A percentile compares a stretch with the other conserved stretches of the same genome.
phyloP scores from a whole-genome alignment of 768 basidiomycete species.

The Boletus bicolor region DNA sequence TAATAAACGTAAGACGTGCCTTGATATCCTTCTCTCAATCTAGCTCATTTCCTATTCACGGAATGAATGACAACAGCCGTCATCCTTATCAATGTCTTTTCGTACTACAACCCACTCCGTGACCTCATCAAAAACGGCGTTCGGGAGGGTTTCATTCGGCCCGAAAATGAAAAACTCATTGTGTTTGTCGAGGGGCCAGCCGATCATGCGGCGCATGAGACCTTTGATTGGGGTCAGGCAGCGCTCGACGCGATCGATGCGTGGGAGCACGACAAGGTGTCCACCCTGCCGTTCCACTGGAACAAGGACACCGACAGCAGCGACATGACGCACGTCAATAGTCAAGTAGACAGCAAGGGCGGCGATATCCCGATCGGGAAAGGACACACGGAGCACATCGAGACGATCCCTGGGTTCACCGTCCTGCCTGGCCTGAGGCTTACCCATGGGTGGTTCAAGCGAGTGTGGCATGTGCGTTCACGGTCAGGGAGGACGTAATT shows the following conservation, averaged over 20 bases:
- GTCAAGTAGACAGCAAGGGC: not conserved
- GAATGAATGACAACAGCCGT: slow-evolving; percentile 51
- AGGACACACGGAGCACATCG: slow-evolving; percentile 19
- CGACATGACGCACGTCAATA: slow-evolving; percentile 21
- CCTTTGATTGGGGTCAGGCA: slow-evolving; percentile 77
- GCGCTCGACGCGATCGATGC: slow-evolving; percentile 58
- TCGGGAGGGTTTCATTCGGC: slow-evolving; percentile 70
- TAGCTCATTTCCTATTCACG: not conserved
- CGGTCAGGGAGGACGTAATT: slow-evolving; percentile 21
- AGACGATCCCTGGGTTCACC: slow-evolving; percentile 19
- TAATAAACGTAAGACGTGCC: slow-evolving; percentile 60
- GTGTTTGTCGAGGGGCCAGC: slow-evolving; percentile 74
- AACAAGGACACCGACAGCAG: slow-evolving; percentile 37
- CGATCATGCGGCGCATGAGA: slow-evolving; percentile 47
- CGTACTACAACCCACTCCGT: slow-evolving; percentile 82
- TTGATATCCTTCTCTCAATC: not conserved
- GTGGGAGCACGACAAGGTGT: slow-evolving; percentile 46
- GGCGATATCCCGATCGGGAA: not conserved
- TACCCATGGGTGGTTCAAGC: slow-evolving; percentile 31
- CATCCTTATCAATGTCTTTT: slow-evolving; percentile 79
- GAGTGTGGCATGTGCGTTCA: slow-evolving; percentile 32
- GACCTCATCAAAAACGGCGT: slow-evolving; percentile 66
- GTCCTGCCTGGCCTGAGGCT: slow-evolving; percentile 23
- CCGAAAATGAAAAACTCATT: slow-evolving; percentile 58
- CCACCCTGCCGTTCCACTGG: slow-evolving; percentile 48